Evolutionary conservation across 257 asterid species (phyloP).

Genomic region (Lavandula angustifolia): DNA sequence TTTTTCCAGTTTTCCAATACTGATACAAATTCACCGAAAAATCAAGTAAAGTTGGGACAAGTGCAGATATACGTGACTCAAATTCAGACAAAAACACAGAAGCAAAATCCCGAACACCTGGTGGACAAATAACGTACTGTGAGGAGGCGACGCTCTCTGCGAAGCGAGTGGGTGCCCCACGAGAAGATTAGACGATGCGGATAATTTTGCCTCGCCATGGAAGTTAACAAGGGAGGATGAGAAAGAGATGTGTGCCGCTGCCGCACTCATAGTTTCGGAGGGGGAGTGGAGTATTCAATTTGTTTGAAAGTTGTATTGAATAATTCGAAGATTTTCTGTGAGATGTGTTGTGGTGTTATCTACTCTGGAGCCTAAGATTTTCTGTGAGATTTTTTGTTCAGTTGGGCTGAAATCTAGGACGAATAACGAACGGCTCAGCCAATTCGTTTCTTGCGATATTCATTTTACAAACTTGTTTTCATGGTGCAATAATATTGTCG

Average conservation of each 20-base stretch:
- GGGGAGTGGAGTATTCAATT: background rate
- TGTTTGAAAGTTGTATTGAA: background rate
- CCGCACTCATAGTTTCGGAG: slow-evolving; percentile 43
- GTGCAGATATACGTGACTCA: background rate
- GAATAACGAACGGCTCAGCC: too few species aligned
- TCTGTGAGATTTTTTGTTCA: slow-evolving; percentile 9
- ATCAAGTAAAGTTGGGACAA: background rate
- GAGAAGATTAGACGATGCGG: slow-evolving; percentile 43
- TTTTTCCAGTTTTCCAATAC: background rate
- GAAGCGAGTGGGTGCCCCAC: slow-evolving; percentile 45
- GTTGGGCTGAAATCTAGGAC: too few species aligned
- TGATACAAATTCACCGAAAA: background rate
- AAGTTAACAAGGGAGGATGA: slow-evolving; percentile 39
- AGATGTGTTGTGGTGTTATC: background rate
- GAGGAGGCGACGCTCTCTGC: slow-evolving; percentile 22
- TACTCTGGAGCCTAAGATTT: background rate
- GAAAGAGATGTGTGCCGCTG: slow-evolving; percentile 37
- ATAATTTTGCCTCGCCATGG: slow-evolving; percentile 41
- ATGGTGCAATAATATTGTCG: too few species aligned
- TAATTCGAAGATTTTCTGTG: background rate
- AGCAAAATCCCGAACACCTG: slow-evolving; percentile 36
- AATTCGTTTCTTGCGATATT: too few species aligned
- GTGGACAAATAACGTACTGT: slow-evolving; percentile 42
- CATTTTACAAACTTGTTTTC: too few species aligned
- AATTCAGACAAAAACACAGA: slow-evolving; percentile 16